Conservation (phyloP, 2,329 filamentous ascomycete genomes). For the Fusarium subtropicale region DNA sequence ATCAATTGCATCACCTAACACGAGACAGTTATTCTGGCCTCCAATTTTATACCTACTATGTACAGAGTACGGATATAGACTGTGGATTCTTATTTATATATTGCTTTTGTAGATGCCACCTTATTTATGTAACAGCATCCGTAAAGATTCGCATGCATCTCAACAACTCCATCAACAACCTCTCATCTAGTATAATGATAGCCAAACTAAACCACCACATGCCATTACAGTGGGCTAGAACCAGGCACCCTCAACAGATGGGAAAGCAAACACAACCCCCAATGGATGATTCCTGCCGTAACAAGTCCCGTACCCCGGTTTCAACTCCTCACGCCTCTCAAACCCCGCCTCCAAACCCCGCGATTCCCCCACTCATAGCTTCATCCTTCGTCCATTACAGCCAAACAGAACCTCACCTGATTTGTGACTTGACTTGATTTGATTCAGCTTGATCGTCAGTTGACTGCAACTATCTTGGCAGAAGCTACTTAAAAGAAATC, state of each 20-base stretch:
- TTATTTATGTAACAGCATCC: not conserved
- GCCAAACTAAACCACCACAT: constrained; percentile 15
- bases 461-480: constrained; percentile 4
- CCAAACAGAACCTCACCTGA: constrained; percentile 15
- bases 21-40: not conserved
- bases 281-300: constrained; percentile 15
- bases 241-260: not conserved
- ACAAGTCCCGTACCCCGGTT: constrained; percentile 16
- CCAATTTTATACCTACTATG: not conserved
- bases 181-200: constrained; percentile 7
- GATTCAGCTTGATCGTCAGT: constrained; percentile 6
- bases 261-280: not conserved
- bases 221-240: constrained; percentile 1
- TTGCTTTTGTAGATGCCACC: not conserved
- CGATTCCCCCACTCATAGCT: constrained; percentile 29
- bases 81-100: no score
- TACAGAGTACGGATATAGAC: no score
- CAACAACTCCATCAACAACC: constrained; percentile 1
- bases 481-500: constrained; percentile 4
- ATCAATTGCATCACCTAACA: not conserved
- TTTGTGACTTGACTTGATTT: constrained; percentile 9
- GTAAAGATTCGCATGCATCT: constrained; percentile 6
- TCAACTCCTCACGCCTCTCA: constrained; percentile 18
- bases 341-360: constrained; percentile 24
- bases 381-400: constrained; percentile 9